phyloP scores from a whole-genome alignment of 2,329 filamentous ascomycete species.

The Fusarium dimerum region DNA sequence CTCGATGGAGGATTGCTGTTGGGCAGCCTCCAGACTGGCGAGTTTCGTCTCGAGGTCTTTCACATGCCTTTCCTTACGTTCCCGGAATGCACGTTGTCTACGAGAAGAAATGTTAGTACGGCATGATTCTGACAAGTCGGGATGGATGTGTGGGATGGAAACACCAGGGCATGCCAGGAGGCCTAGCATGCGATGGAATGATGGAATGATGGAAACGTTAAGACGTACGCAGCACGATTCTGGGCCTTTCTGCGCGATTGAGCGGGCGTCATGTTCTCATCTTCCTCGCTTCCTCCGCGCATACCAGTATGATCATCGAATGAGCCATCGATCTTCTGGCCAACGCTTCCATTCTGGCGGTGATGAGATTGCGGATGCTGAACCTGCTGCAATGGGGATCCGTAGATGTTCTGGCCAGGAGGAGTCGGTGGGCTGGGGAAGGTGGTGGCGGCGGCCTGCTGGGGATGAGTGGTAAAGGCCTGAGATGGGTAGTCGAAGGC shows the following conservation, averaged over 20 bases:
- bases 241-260: conserved; percentile 62
- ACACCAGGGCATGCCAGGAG: no score
- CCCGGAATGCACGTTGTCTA: conserved; percentile 93
- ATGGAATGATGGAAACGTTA: not conserved
- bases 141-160: no score
- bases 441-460: conserved; percentile 33
- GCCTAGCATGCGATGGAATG: not conserved
- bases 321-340: conserved; percentile 16
- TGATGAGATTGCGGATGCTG: conserved; percentile 24
- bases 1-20: conserved; percentile 72
- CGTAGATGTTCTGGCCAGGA: conserved; percentile 41
- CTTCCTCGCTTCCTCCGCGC: conserved; percentile 54
- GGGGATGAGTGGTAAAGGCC: conserved; percentile 41
- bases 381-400: conserved; percentile 23
- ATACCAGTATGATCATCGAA: conserved; percentile 35
- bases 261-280: conserved; percentile 56
- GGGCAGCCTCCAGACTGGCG: conserved; percentile 71
- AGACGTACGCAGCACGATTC: conserved; percentile 59
- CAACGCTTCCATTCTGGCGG: conserved; percentile 19
- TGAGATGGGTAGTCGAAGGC: conserved; percentile 44
- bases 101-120: conserved; percentile 13
- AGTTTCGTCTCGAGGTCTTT: conserved; percentile 91
- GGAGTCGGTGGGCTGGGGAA: conserved; percentile 53
- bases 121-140: no score
- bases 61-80: conserved; percentile 92